phyloP scores from a whole-genome alignment of 2,329 filamentous ascomycete species.

The Trichoderma arundinaceum region DNA sequence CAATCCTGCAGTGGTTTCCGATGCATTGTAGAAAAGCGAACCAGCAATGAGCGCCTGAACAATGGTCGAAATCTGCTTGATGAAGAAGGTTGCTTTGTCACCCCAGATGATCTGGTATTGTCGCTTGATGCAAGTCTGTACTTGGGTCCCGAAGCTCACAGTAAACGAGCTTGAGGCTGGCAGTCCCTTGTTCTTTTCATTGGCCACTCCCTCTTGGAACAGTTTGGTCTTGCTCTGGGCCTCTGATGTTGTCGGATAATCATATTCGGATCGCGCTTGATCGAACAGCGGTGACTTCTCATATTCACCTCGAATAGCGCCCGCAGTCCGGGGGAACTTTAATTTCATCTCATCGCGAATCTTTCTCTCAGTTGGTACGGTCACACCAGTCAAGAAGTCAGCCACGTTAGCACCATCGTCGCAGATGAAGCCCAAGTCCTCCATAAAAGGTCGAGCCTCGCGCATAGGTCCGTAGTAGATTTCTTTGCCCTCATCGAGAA shows the following conservation, averaged over 20 bases:
- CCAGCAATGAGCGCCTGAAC: constrained; percentile 66
- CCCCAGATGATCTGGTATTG: constrained; percentile 71
- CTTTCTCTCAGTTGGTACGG: constrained; percentile 69
- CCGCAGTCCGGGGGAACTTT: constrained; percentile 53
- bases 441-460: constrained; percentile 68
- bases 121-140: constrained; percentile 60
- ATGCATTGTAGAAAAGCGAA: constrained; percentile 70
- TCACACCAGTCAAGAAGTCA: constrained; percentile 70
- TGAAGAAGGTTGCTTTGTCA: constrained; percentile 66
- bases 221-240: constrained; percentile 56
- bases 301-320: constrained; percentile 55
- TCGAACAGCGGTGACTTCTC: constrained; percentile 56
- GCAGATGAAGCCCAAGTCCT: constrained; percentile 67
- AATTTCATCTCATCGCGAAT: constrained; percentile 54
- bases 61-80: constrained; percentile 65
- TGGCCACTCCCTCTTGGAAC: constrained; percentile 59
- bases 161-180: constrained; percentile 62
- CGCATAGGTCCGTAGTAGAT: constrained; percentile 67
- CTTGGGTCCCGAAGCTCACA: constrained; percentile 59
- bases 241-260: constrained; percentile 57
- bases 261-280: constrained; percentile 60
- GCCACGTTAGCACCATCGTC: constrained; percentile 66
- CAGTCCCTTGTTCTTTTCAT: constrained; percentile 62
- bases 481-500: constrained; percentile 69
- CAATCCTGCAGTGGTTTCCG: constrained; percentile 61